Conservation (phyloP, 2,329 filamentous ascomycete species). For the Bipolaris victoriae region DNA sequence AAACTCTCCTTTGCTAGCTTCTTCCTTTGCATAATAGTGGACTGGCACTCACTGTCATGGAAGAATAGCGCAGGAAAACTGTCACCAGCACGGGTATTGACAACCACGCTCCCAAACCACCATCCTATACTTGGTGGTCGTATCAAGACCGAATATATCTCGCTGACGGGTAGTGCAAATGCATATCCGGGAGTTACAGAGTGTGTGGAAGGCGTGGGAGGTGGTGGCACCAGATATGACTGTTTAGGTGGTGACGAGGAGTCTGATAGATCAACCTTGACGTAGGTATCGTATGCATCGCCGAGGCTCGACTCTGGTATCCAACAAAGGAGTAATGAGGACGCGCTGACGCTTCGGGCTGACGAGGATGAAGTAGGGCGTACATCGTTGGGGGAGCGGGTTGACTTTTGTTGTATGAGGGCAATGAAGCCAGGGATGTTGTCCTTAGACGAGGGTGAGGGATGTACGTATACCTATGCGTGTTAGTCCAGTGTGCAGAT, state of each 20-base stretch:
- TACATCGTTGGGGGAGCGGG: constrained; percentile 34
- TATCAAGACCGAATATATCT: constrained; percentile 88
- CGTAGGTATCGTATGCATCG: constrained; percentile 83
- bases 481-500: constrained; percentile 2
- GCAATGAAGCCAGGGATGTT: constrained; percentile 95
- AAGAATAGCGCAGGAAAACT: constrained; percentile 97
- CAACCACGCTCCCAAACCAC: constrained; percentile 97
- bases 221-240: constrained; percentile 88
- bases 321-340: constrained; percentile 89
- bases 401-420: constrained; percentile 82
- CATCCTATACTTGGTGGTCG: constrained; percentile 92
- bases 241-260: constrained; percentile 81
- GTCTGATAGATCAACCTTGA: constrained; percentile 91
- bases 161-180: constrained; percentile 87
- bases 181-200: constrained; percentile 77
- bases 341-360: constrained; percentile 57
- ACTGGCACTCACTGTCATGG: constrained; percentile 95
- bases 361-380: constrained; percentile 53
- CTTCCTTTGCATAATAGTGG: constrained; percentile 92
- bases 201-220: constrained; percentile 82
- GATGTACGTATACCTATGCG: constrained; percentile 88
- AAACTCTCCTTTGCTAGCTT: constrained; percentile 82
- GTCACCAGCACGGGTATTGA: constrained; percentile 89
- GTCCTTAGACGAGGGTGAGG: constrained; percentile 89
- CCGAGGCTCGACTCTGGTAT: constrained; percentile 87